These are phyloP conservation scores for Aspergillus funiculosus DNA, from an alignment of 495 filamentous ascomycete species.

Conservation along the genomic window DNA sequence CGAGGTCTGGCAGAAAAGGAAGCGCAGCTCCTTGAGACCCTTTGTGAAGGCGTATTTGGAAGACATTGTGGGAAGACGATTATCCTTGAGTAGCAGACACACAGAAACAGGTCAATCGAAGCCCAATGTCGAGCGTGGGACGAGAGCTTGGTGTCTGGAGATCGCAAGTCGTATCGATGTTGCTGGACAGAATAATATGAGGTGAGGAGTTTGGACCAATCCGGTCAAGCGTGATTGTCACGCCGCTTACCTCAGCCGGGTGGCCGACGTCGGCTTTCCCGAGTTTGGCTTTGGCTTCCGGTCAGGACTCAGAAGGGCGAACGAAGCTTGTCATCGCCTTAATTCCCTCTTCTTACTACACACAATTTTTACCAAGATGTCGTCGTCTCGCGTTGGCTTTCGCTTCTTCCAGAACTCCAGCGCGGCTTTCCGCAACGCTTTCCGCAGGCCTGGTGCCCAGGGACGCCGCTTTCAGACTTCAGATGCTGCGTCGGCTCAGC, in stretches of 20 bases:
- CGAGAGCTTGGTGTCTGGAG: constrained; percentile 2
- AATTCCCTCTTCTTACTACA: constrained; percentile 16
- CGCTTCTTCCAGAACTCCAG: constrained; percentile 47
- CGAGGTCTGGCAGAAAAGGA: constrained; percentile 89
- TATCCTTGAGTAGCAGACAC: constrained; percentile 1
- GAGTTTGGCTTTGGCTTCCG: constrained; percentile 5
- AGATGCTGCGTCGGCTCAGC: constrained; percentile 44
- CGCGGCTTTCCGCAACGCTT: constrained; percentile 50
- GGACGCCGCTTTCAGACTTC: constrained; percentile 64
- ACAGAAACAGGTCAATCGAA: neutral
- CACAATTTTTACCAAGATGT: no score
- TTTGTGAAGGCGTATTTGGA: constrained; percentile 87
- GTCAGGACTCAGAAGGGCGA: neutral
- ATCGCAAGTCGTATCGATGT: neutral
- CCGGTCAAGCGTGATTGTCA: constrained; percentile 25
- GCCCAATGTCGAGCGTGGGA: neutral
- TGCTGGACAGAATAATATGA: no score
- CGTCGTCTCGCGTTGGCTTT: constrained; percentile 45
- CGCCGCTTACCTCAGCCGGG: constrained; percentile 34
- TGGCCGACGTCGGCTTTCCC: constrained; percentile 21
- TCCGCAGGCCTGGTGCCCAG: constrained; percentile 48
- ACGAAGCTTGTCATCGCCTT: constrained; percentile 17
- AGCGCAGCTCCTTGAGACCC: constrained; percentile 88
- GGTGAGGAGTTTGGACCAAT: constrained; percentile 18
- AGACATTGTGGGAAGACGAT: constrained; percentile 66